Evolutionary conservation across 441 rosid genomes (phyloP), one percentile per base, ranked within the genome.

Genomic region (Populus hybrid): DNA sequence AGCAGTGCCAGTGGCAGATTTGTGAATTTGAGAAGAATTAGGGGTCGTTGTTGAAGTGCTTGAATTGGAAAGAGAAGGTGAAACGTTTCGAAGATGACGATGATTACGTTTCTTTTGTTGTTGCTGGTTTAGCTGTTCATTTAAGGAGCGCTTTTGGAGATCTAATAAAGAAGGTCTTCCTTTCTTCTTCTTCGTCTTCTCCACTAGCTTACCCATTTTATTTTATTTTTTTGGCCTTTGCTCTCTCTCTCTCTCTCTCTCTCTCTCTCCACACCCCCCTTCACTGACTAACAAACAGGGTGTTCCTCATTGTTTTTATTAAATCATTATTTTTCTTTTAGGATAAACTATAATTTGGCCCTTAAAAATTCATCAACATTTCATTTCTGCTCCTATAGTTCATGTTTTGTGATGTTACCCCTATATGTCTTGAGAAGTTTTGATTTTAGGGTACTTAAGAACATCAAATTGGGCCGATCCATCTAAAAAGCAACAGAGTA

Each of bases 81-180:
- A 42, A 42, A 42, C 50, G 42, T 68, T 74, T 32, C 12, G 81
- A 21, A 36, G 61, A 23, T 73, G 70, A 50, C 28, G 70, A 50
- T 71, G 67, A 2, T 65, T 30, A 19, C 23, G 70, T 10, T 46
- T 71, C 5, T 81, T 21, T 10, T 72, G 77, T 4, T 70, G 42
- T 3, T 72, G 80, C 16, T 75, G 84, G 18, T 86, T 78, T n/a
- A 85, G 85, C 18, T 85, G 85, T 66, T 83, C 79, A 73, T 84
- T 82, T 69, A 91, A 85, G 75, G 73, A 78, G 38, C 94, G 89
- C 30, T 85, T 88, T 68, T 88, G 87, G 71, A 87, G 89, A 87
- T 89, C 92, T 75, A 89, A 73, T 14, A 91, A 89, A 75, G 94
- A 91, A 65, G 91, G 94, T 21, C 94, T 79, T 11, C 94, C 94